phyloP scores from a whole-genome alignment of 768 basidiomycete genomes.

The Suillus tomentosus region DNA sequence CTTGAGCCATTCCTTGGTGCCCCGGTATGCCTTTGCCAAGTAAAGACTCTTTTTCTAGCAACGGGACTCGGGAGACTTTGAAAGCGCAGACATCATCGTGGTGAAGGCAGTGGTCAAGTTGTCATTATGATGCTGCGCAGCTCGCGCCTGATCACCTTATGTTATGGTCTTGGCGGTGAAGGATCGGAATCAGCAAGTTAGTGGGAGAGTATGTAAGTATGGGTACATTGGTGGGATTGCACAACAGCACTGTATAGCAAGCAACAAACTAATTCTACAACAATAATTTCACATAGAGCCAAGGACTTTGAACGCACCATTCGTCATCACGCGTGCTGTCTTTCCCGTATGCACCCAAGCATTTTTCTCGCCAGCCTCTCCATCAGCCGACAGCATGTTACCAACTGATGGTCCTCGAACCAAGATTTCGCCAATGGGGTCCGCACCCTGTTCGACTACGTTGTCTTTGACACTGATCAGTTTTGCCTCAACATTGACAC shows the following conservation, averaged over 20 bases:
- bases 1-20: not conserved
- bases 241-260: not conserved
- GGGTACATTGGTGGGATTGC: not conserved
- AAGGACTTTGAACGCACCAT: slow-evolving; percentile 59
- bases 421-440: slow-evolving; percentile 62
- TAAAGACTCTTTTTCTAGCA: not conserved
- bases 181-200: slow-evolving; percentile 8
- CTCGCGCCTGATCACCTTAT: not conserved
- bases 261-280: slow-evolving; percentile 1
- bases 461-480: slow-evolving; percentile 70
- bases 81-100: not conserved
- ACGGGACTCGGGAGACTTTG: not conserved
- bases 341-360: slow-evolving; percentile 51
- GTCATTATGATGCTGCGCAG: not conserved
- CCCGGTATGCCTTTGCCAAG: not conserved
- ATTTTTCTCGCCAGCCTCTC: slow-evolving; percentile 36
- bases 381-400: slow-evolving; percentile 44
- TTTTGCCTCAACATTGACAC: slow-evolving; percentile 83
- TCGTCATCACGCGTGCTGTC: slow-evolving; percentile 55
- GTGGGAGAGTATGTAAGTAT: not conserved
- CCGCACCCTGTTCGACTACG: slow-evolving; percentile 60
- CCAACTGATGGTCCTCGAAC: slow-evolving; percentile 79
- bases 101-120: not conserved
- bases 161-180: not conserved
- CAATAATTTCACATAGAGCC: slow-evolving; percentile 10